These are phyloP conservation scores for Globisporangium middletonii DNA, from an alignment of 352 stramenopile species.

Conservation along the genomic window DNA sequence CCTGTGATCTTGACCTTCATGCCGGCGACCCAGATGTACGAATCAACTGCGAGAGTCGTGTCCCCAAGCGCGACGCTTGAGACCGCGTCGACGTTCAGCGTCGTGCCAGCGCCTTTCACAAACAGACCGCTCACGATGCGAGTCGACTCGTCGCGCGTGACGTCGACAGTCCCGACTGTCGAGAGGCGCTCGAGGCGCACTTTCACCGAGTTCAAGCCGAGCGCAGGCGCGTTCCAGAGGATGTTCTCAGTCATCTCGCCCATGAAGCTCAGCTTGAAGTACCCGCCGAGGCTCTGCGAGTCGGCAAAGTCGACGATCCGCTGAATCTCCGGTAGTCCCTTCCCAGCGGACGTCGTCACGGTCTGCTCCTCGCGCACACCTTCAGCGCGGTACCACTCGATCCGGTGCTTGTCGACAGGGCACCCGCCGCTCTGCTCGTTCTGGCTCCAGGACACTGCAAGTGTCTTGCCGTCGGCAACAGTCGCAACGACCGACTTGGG, in stretches of 20 bases:
- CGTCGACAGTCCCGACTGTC: conserved; percentile 56
- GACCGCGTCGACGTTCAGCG: conserved; percentile 21
- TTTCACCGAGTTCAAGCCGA: conserved; percentile 62
- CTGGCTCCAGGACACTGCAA: conserved; percentile 43
- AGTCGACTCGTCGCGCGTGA: conserved; percentile 34
- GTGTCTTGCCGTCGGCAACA: conserved; percentile 48
- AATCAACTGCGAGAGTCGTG: conserved; percentile 15
- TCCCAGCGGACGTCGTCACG: conserved; percentile 65
- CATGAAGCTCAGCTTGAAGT: conserved; percentile 59
- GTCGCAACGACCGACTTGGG: conserved; percentile 37
- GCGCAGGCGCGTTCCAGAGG: conserved; percentile 48
- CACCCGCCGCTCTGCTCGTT: conserved; percentile 28
- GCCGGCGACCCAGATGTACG: conserved; percentile 57
- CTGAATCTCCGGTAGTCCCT: conserved; percentile 66
- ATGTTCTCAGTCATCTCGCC: conserved; percentile 66
- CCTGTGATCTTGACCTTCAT: conserved; percentile 26
- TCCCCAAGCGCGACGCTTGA: conserved; percentile 20
- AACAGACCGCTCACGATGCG: conserved; percentile 31
- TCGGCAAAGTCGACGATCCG: conserved; percentile 48
- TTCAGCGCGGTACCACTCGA: conserved; percentile 71
- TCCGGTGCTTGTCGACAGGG: conserved; percentile 56
- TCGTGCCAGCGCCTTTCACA: conserved; percentile 28
- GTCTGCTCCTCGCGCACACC: conserved; percentile 58
- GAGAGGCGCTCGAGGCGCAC: conserved; percentile 58
- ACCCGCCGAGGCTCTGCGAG: conserved; percentile 46